Evolutionary conservation across 1,284 basidiomycete species (phyloP), one percentile per base, ranked within the genome.

Genomic region (Moesziomyces aphidis): DNA sequence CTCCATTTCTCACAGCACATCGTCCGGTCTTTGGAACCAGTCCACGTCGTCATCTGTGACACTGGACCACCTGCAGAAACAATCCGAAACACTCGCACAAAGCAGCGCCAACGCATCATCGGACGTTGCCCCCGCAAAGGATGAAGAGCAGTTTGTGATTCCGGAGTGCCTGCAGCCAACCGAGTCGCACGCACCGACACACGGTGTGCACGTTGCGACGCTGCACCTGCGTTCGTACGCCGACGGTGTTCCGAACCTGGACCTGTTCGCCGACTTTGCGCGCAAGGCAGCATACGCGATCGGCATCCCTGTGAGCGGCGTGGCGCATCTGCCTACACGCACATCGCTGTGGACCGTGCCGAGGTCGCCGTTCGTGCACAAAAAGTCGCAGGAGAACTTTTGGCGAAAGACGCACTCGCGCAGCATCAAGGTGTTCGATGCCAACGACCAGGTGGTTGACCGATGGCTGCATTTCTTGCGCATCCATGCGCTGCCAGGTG

Each of bases 331-430:
- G 0, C 95, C 95, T 0, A 93, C 90, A 1, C 89, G 91, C 75
- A 91, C 91, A 24, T 88, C 89, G 9, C 87, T 97, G 10, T 94
- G 93, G 90, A 97, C 96, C 0, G 95, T 98, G 15, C 89, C 90
- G 11, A 90, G 91, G 47, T 89, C 90, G 4, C 95, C 95, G 4
- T 98, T 98, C 85, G 91, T 91, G 9, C 92, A 96, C 86, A 99
- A 99, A 85, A 97, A 97, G 86, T 88, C 89, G 22, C 95, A 97
- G 86, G 95, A 99, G 87, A 98, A 98, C 86, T 99, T 97, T 85
- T 91, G 94, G 86, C 87, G 93, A 34, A 89, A 88, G 79, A 91
- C 92, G 59, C 92, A 96, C 83, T 92, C 91, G 79, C 89, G 95
- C 17, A 89, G 89, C 23, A 90, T 99, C 86, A 95, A 95, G 86